Percentiles rank a stretch among this genome's conserved stretches.
Conservation (phyloP, 176 grass and related monocot species). For the Hordeum marinum region DNA sequence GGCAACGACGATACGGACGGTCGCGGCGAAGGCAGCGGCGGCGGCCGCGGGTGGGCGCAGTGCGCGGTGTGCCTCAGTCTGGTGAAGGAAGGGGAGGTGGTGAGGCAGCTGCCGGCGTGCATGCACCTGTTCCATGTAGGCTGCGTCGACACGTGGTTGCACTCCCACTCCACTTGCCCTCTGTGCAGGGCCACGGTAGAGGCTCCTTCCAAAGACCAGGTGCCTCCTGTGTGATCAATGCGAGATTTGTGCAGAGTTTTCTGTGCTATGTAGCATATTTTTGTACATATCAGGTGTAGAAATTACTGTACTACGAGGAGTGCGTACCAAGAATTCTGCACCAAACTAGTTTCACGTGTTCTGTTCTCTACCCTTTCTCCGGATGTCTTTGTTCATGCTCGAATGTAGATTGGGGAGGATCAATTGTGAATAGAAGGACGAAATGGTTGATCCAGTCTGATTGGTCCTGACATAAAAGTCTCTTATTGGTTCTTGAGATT, state of each 20-base stretch:
- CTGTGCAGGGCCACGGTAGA: conserved; percentile 51
- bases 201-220: neutral
- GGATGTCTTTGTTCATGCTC: neutral
- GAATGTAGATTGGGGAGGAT: neutral
- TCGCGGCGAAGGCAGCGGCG: conserved; percentile 11
- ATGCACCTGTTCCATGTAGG: conserved; percentile 63
- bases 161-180: conserved; percentile 60
- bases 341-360: neutral
- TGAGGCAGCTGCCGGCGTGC: conserved; percentile 62
- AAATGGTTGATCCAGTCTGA: neutral
- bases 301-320: neutral
- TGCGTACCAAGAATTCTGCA: neutral
- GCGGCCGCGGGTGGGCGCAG: conserved; percentile 37
- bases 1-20: neutral
- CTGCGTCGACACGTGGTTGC: conserved; percentile 70
- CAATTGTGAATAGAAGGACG: neutral
- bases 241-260: neutral
- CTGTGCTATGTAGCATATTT: neutral
- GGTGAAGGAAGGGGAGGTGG: conserved; percentile 51
- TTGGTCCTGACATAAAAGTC: neutral
- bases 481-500: neutral
- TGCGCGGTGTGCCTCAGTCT: conserved; percentile 66
- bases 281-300: neutral
- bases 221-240: conserved; percentile 20
- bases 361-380: neutral